These are phyloP conservation scores for Leishmania martiniquensis DNA, from an alignment of 208 protist genomes.

Conservation along the genomic window DNA sequence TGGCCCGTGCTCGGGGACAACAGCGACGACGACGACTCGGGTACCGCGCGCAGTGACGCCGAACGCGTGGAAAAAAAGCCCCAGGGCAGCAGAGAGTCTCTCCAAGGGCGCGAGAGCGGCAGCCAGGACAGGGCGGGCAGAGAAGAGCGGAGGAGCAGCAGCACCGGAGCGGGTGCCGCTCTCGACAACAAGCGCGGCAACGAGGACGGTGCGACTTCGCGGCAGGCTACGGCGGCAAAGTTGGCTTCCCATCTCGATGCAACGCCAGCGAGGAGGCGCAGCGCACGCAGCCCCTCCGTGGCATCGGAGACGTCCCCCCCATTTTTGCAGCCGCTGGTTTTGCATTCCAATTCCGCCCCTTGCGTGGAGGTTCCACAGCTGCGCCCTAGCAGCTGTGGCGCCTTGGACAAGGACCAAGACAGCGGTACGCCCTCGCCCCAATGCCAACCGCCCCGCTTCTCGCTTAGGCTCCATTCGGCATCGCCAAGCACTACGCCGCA, in stretches of 20 bases:
- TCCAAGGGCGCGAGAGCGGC: background rate
- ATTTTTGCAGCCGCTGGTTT: background rate
- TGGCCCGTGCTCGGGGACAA: slow-evolving; percentile 48
- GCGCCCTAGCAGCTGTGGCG: background rate
- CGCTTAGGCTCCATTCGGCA: background rate
- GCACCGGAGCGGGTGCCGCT: background rate
- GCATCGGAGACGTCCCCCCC: background rate
- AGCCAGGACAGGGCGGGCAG: background rate
- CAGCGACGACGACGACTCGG: slow-evolving; percentile 23
- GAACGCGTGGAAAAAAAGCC: background rate
- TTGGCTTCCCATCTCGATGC: background rate
- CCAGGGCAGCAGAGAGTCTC: background rate
- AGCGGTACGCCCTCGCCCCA: background rate
- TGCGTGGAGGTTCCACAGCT: background rate
- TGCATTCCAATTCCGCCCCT: background rate
- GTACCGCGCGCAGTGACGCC: slow-evolving; percentile 2
- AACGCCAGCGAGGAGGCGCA: background rate
- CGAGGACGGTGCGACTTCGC: background rate
- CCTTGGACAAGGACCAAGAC: background rate
- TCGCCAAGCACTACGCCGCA: background rate
- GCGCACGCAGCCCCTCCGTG: background rate
- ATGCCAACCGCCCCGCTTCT: background rate
- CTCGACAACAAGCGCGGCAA: background rate
- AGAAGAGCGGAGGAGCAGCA: background rate
- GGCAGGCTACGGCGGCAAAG: background rate